Base-by-base conservation (phyloP, 2,329 filamentous ascomycete genomes). In the Fusarium falciforme region DNA sequence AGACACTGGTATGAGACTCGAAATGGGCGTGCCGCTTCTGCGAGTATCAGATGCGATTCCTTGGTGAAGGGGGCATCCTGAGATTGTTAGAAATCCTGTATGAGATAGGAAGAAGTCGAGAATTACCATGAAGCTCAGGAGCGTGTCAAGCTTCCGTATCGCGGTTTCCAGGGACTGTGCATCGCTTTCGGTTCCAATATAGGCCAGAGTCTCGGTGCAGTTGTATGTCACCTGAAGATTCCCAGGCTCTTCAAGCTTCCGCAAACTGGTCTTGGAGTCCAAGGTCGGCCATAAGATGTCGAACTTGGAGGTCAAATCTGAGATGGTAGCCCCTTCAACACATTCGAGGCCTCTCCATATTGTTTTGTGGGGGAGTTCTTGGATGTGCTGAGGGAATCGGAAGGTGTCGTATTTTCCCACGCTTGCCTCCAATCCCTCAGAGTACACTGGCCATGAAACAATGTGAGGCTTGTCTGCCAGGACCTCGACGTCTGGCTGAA, bases 171-270 rank as follows among this genome's bases (percentile, higher is more conserved):
- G 12, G 9, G 52, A 42, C 7, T 63, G 33, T 17, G 25, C 14
- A 8, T 61, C 58, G 3, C 61, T 14, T 6, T 68, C 35, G 4
- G 77, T 77, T 4, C 78, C 80, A 11, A 83, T 71, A 16, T 83
- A 83, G 3, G 82, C 10, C 11, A 79, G 25, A 11, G 76, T 75
- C 1, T 73, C 73, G 20, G 35, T 68, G 20, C 81, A 47, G n/a
- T 82, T 82, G 67, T 79, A 29, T 0, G 80, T 77, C 7, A 82
- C 62, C 10, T 71, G 31, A 49, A 80, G 82, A 0, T 66, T 58
- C 1, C 61, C 61, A 16, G 59, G 54, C 2, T 67, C 40, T 9
- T 64, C 61, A 2, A 77, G 57, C 9, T 60, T 63, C 8, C 72
- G 52, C 29, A 81, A 62, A 2, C 67, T 73, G 2, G 44, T 29